These are phyloP conservation scores for Alternaria hordeiaustralica DNA, from an alignment of 2,329 filamentous ascomycete species.

Conservation along the genomic window DNA sequence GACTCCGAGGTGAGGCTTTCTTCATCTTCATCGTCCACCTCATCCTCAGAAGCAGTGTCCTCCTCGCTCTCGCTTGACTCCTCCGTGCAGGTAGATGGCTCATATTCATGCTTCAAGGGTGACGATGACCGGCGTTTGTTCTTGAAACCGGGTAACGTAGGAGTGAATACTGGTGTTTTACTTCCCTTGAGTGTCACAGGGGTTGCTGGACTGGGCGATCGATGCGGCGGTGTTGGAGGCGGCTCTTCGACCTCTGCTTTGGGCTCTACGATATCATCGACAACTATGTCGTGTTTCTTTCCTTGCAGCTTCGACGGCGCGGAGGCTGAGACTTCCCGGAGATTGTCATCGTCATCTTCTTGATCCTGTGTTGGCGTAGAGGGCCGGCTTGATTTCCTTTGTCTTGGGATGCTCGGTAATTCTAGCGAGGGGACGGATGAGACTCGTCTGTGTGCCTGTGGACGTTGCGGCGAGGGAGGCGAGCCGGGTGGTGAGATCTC, in stretches of 20 bases:
- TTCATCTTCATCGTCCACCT: slow-evolving; percentile 58
- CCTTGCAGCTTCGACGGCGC: slow-evolving; percentile 41
- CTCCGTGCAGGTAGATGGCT: slow-evolving; percentile 77
- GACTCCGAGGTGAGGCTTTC: slow-evolving; percentile 56
- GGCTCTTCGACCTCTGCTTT: slow-evolving; percentile 32
- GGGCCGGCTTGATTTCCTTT: slow-evolving; percentile 51
- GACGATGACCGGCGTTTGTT: slow-evolving; percentile 80
- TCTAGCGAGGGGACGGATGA: slow-evolving; percentile 58
- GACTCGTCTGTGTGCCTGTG: slow-evolving; percentile 51
- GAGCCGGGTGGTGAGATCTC: slow-evolving; percentile 29
- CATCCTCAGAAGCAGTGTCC: slow-evolving; percentile 52
- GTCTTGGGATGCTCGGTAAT: slow-evolving; percentile 54
- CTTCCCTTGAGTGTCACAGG: slow-evolving; percentile 54
- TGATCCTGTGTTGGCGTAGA: slow-evolving; percentile 39
- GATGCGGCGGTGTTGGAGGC: slow-evolving; percentile 59
- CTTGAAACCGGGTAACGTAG: slow-evolving; percentile 54
- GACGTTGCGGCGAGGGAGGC: slow-evolving; percentile 37
- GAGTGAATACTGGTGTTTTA: slow-evolving; percentile 55
- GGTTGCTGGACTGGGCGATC: slow-evolving; percentile 59
- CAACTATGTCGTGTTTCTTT: slow-evolving; percentile 18
- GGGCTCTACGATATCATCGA: slow-evolving; percentile 17
- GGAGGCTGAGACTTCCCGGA: slow-evolving; percentile 31
- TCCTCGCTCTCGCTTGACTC: slow-evolving; percentile 65
- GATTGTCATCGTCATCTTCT: slow-evolving; percentile 12
- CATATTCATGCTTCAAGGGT: slow-evolving; percentile 95